A percentile compares a stretch with the other conserved stretches of the same genome.
Evolutionary conservation across 208 protist genomes (phyloP).

Genomic region (Acanthamoeba healyi): DNA sequence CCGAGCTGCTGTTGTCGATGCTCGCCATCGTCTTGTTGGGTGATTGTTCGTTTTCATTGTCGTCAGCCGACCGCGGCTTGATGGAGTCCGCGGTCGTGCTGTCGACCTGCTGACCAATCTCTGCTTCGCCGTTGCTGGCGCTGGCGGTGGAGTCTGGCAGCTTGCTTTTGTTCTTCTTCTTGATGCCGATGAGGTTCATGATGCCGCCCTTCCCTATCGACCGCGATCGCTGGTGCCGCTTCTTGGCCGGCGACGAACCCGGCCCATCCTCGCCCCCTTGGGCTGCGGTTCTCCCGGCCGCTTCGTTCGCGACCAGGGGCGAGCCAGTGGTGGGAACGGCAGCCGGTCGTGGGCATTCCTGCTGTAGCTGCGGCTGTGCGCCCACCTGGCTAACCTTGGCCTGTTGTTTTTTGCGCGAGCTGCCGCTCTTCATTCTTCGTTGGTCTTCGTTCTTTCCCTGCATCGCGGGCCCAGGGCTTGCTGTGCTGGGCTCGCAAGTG

Average conservation of each 20-base stretch:
- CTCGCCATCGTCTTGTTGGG: not conserved
- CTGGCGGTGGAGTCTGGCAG: too few relatives aligned
- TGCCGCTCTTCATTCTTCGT: not conserved
- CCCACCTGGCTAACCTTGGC: too few relatives aligned
- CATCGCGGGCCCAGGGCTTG: not conserved
- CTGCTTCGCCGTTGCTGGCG: too few relatives aligned
- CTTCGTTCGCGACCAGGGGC: too few relatives aligned
- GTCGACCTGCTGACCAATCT: too few relatives aligned
- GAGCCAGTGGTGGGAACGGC: too few relatives aligned
- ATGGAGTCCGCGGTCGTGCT: too few relatives aligned
- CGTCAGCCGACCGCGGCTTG: not conserved
- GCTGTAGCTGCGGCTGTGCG: not conserved
- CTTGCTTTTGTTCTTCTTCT: slow-evolving; percentile 5
- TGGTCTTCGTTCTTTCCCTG: not conserved
- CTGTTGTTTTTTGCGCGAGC: not conserved
- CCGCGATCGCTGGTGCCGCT: not conserved
- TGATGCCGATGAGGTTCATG: slow-evolving; percentile 3
- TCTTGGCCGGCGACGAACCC: not conserved
- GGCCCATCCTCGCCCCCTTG: too few relatives aligned
- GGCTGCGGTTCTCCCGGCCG: too few relatives aligned
- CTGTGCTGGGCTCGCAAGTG: not conserved
- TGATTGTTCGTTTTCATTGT: not conserved
- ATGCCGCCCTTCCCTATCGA: not conserved
- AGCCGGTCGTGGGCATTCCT: too few relatives aligned
- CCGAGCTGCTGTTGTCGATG: not conserved